Percentiles rank a stretch among this genome's conserved stretches.
phyloP scores from a whole-genome alignment of 1,284 basidiomycete species.

The Taiwanofungus camphoratus region DNA sequence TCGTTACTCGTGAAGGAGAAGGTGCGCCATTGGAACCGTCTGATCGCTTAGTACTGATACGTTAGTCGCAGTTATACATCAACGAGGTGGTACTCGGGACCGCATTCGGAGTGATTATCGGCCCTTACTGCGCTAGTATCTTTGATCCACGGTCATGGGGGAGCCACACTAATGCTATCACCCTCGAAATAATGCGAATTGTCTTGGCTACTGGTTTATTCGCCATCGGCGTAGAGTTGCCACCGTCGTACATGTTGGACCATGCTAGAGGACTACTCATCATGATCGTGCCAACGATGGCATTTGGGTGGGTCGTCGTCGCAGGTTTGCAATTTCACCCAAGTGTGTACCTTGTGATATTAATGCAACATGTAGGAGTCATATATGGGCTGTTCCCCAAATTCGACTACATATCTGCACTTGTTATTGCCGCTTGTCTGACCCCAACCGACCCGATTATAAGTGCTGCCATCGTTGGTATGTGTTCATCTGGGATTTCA shows the following conservation, averaged over 20 bases:
- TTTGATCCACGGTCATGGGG: slow-evolving; percentile 84
- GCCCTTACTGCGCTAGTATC: slow-evolving; percentile 69
- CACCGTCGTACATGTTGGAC: slow-evolving; percentile 57
- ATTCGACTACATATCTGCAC: slow-evolving; percentile 66
- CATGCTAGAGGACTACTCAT: slow-evolving; percentile 54
- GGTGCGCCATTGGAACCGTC: slow-evolving; percentile 29
- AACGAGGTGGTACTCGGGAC: slow-evolving; percentile 93
- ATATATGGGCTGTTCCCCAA: slow-evolving; percentile 66
- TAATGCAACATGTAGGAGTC: no score
- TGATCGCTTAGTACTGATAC: neutral
- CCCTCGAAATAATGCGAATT: slow-evolving; percentile 72
- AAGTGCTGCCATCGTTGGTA: slow-evolving; percentile 56
- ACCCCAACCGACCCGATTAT: slow-evolving; percentile 93
- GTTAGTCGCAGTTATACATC: slow-evolving; percentile 58
- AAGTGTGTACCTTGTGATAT: no score
- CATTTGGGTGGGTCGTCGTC: slow-evolving; percentile 68
- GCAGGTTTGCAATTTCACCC: slow-evolving; percentile 40
- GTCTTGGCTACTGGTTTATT: slow-evolving; percentile 69
- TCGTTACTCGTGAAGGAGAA: slow-evolving; percentile 81
- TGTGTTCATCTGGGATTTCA: no score
- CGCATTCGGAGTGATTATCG: slow-evolving; percentile 65
- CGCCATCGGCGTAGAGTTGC: slow-evolving; percentile 70
- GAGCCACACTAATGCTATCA: slow-evolving; percentile 49
- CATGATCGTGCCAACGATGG: slow-evolving; percentile 77
- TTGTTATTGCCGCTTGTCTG: slow-evolving; percentile 85